Conservation (phyloP, 768 basidiomycete species). For the Hygrophoropsis aurantiaca region DNA sequence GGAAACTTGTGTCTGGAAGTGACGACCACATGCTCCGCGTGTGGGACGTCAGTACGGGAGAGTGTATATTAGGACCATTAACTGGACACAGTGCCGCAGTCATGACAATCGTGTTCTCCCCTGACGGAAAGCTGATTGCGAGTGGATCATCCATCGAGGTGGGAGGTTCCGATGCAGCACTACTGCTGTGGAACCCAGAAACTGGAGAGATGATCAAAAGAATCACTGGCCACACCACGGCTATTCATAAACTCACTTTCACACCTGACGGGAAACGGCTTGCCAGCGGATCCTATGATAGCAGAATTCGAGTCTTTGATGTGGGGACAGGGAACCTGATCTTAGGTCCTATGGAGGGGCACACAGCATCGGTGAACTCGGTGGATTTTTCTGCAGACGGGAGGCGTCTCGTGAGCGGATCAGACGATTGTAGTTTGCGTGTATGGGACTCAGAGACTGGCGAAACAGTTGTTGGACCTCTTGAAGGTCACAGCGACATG, state of each 20-base stretch:
- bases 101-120: constrained; percentile 16
- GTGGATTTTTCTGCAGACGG: constrained; percentile 5
- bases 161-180: not conserved
- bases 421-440: constrained; percentile 30
- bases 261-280: constrained; percentile 9
- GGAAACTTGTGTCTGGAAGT: constrained; percentile 7
- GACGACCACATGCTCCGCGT: constrained; percentile 3
- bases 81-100: constrained; percentile 15
- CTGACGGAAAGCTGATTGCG: constrained; percentile 16
- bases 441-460: constrained; percentile 36
- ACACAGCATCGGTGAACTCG: not conserved
- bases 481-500: constrained; percentile 13
- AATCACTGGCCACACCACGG: not conserved
- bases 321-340: not conserved
- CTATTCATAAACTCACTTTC: constrained; percentile 7
- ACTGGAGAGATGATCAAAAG: constrained; percentile 5
- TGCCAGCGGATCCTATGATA: constrained; percentile 10
- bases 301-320: constrained; percentile 5
- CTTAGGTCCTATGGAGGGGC: not conserved
- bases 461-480: constrained; percentile 25
- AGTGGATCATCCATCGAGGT: not conserved
- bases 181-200: not conserved
- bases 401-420: constrained; percentile 5
- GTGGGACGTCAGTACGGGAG: constrained; percentile 5
- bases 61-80: constrained; percentile 1